A percentile compares a stretch with the other conserved stretches of the same genome.
phyloP scores from a whole-genome alignment of 768 basidiomycete species.

The Melanogaster broomeanus region DNA sequence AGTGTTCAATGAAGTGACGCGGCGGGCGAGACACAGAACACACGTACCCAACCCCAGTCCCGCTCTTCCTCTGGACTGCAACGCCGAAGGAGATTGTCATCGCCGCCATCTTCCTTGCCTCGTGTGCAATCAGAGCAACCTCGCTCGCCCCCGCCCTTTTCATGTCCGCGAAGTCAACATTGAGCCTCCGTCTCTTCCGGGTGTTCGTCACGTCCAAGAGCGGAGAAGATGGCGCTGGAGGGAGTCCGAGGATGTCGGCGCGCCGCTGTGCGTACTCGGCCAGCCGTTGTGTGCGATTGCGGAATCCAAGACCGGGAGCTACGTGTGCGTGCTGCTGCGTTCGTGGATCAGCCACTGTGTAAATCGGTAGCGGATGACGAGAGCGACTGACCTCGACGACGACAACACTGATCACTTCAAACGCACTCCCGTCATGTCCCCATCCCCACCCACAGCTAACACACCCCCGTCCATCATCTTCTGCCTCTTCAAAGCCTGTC shows the following conservation, averaged over 20 bases:
- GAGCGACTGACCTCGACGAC: conserved; percentile 58
- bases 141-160: conserved; percentile 23
- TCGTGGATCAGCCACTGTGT: conserved; percentile 3
- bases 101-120: conserved; percentile 43
- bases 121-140: conserved; percentile 31
- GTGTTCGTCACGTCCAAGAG: conserved; percentile 35
- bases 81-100: conserved; percentile 53
- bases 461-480: conserved; percentile 61
- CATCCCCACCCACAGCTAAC: conserved; percentile 78
- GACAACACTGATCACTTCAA: conserved; percentile 67
- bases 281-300: conserved; percentile 67
- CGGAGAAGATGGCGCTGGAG: conserved; percentile 28
- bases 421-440: conserved; percentile 74
- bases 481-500: conserved; percentile 37
- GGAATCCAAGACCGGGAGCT: conserved; percentile 52
- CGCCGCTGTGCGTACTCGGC: conserved; percentile 67
- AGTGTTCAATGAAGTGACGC: conserved; percentile 1
- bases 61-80: conserved; percentile 29
- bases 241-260: conserved; percentile 40
- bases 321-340: conserved; percentile 53
- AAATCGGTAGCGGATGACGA: neutral
- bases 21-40: neutral
- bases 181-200: conserved; percentile 31
- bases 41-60: conserved; percentile 47
- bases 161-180: conserved; percentile 23